Base-by-base conservation (phyloP, 2,329 filamentous ascomycete species). In the Ophiostoma populinum region DNA sequence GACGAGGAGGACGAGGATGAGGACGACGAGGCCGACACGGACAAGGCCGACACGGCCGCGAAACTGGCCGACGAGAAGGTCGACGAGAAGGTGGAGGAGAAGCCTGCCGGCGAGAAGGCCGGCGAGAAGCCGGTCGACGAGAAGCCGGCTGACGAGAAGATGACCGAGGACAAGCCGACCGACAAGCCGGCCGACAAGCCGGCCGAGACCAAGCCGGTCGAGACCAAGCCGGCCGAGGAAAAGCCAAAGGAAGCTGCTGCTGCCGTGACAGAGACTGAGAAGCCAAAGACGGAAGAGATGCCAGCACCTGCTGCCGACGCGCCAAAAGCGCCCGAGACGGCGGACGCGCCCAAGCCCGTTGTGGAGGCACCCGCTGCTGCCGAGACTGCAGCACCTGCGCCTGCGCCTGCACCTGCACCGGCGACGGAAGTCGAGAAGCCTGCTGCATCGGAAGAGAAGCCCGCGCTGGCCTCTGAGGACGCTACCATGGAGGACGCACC, bases 401-500 rank as follows among this genome's bases (percentile, higher is more conserved):
- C n/a, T 32, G 29, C 29, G 11, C 4, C 18, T 21, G 20, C 20
- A 5, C 27, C 32, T 5, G 27, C 32, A 8, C 15, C 36, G 13
- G 22, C 36, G 4, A 22, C 36, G 18, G 27, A 35, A 9, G 28
- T 32, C 15, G 32, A 31, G 29, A 13, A 32, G 29, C 35, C 35
- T 3, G 19, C 29, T 9, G 15, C 28, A 12, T 24, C 19, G 9
- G 18, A 16, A 19, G 18, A 27, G 6, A 32, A 15, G 18, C 19
- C 12, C 18, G 18, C 29, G 22, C 29, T n/a, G n/a, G 35, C 35
- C n/a, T 21, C 25, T 11, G 38, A 40, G 11, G 40, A 40, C 10
- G 32, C 40, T 11, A 17, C 34, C 5, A 40, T 40, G 37, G 26
- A 35, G 19, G 37, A 42, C n/a, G 37, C 33, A 8, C 35, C 40